Evolutionary conservation across 805 yeast genomes (phyloP), one percentile per base, ranked within the genome.

Genomic region (Barnettozyma pratensis): DNA sequence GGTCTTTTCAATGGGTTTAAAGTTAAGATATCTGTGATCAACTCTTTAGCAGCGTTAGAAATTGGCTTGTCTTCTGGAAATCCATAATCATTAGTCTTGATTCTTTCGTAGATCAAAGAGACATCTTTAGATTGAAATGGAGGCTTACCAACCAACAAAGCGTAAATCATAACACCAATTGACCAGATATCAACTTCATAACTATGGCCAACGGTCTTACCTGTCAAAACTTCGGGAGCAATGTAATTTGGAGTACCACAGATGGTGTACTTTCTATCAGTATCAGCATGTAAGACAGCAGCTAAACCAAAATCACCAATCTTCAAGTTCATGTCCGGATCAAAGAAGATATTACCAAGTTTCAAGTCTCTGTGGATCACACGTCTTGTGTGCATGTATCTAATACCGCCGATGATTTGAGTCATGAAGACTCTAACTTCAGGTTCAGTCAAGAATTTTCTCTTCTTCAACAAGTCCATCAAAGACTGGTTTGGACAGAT

Each of bases 181-280:
- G 99, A 95, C 99, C 99, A 94, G 51, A 90, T 80, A 66, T 94
- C 99, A 39, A 90, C 97, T 66, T 90, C 97, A 63, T 81, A 91
- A 45, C 95, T 83, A 66, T 94, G 99, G 7, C 98, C 99, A 10
- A 81, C 76, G 46, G 74, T 79, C 60, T 89, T 89, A 30, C 96
- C 96, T 38, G 90, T 87, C 55, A 94, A 75, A 26, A 94, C 96
- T 71, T 94, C 99, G 7, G 99, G 99, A 1, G 99, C 97, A 63
- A 94, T 94, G 66, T 94, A 94, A 69, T 94, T 94, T 51, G 99
- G 99, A 27, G 99, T 94, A 47, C 99, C 99, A 68, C 99, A 94
- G 48, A 94, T 88, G 40, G 99, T 92, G 64, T 84, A 87, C 62
- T 92, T 89, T 55, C 92, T 81, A 44, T 87, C 87, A 49, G 76